A percentile compares a stretch with the other conserved stretches of the same genome.
Evolutionary conservation across 2,329 filamentous ascomycete genomes (phyloP).

Genomic region (Colletotrichum sp.): DNA sequence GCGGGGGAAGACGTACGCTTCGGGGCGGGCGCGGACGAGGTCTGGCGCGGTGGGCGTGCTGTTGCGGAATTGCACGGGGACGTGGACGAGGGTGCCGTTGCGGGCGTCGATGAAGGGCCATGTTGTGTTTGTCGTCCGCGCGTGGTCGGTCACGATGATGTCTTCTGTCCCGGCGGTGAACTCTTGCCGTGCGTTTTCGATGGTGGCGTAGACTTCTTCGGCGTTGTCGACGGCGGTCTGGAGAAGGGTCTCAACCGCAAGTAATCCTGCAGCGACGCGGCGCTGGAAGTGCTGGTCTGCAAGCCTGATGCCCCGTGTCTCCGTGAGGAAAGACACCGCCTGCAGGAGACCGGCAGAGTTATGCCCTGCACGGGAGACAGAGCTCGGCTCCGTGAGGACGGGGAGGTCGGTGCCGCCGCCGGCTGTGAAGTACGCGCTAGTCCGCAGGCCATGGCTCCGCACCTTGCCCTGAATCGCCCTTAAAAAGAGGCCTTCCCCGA

Average conservation of each 20-base stretch:
- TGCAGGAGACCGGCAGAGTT: conserved; percentile 25
- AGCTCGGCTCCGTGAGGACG: conserved; percentile 32
- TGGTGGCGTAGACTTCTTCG: conserved; percentile 26
- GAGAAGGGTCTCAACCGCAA: conserved; percentile 28
- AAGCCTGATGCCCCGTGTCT: conserved; percentile 33
- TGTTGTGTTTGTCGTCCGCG: conserved; percentile 17
- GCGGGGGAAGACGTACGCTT: conserved; percentile 31
- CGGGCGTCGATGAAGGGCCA: conserved; percentile 30
- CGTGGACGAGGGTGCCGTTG: conserved; percentile 29
- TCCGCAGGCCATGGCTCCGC: conserved; percentile 28
- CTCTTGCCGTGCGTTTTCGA: conserved; percentile 27
- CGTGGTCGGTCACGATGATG: conserved; percentile 29
- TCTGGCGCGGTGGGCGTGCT: conserved; percentile 28
- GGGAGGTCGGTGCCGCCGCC: conserved; percentile 14
- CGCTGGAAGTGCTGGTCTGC: conserved; percentile 34
- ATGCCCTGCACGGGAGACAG: conserved; percentile 15
- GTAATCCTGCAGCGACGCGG: conserved; percentile 28
- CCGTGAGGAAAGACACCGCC: conserved; percentile 30
- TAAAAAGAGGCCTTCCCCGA: conserved; percentile 32
- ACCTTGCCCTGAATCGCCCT: conserved; percentile 29
- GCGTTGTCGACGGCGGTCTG: conserved; percentile 34
- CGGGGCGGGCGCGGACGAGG: conserved; percentile 29
- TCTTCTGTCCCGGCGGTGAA: conserved; percentile 28
- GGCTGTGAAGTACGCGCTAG: conserved; percentile 32
- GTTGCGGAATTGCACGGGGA: conserved; percentile 30